Base-by-base conservation (phyloP, 371 early-diverging fungal species). In the Gilbertella persicaria region DNA sequence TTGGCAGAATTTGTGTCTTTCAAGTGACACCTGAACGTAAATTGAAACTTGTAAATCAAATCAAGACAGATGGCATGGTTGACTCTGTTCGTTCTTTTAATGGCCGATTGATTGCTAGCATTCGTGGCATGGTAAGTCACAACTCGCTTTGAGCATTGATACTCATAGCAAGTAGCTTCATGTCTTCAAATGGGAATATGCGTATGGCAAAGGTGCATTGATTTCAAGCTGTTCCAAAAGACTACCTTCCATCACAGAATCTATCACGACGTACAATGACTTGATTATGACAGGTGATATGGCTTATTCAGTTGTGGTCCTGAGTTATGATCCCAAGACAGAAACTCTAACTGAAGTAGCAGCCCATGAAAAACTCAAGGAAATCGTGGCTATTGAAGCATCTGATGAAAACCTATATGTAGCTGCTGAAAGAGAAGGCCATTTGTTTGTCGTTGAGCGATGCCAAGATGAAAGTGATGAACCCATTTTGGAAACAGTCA, bases 341-440 rank as follows among this genome's bases (percentile, higher is more conserved):
- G 66, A 74, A n/a, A 69, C 58, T 19, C 62, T 95, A 24, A 72
- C 67, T 20, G 86, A 87, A 52, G 69, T 89, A 24, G 88, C 89
- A 1, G 72, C 84, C 14, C 92, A 93, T 66, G 73, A 71, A 33
- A 67, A 66, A 21, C 60, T 78, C 29, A 76, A 83, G 16, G 89
- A 88, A 82, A 79, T 90, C 38, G 82, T 85, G 9, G 81, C 84
- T 0, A 58, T 90, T 6, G 86, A 82, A 46, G 67, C 76, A 2
- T 53, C 88, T 0, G 81, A 82, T 50, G 78, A 84, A 38, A 81
- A 87, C 42, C 48, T 80, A 0, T 82, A 71, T 54, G 66, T 92
- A 43, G 88, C 76, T 0, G 82, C 85, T 0, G 89, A 92, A 40
- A 67, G 76, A 50, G 64, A 69, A 10, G 71, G 73, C 7, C 90